Evolutionary conservation across 2,329 filamentous ascomycete species (phyloP).

Genomic region (Cladosporium cucumerinum): DNA sequence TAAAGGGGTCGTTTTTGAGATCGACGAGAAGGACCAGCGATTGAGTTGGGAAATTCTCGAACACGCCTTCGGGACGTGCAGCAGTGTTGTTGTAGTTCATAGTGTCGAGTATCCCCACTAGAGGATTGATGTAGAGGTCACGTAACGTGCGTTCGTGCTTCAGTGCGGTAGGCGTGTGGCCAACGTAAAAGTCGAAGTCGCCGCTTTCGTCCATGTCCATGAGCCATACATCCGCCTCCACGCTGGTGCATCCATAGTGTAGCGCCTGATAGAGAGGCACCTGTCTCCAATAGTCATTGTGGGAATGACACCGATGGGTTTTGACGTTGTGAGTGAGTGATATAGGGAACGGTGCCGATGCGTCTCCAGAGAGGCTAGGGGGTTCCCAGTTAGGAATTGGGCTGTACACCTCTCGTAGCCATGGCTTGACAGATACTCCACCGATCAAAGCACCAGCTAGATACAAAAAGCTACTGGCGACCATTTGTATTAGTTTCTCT

Average conservation of each 20-base stretch:
- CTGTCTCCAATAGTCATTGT: conserved; percentile 68
- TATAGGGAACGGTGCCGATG: background rate
- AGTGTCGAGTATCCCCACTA: conserved; percentile 56
- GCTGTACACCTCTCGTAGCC: background rate
- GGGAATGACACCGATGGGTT: conserved; percentile 61
- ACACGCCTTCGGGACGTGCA: conserved; percentile 46
- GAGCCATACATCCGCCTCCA: conserved; percentile 69
- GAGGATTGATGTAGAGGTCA: conserved; percentile 62
- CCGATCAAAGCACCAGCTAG: background rate
- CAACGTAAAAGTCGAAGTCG: conserved; percentile 58
- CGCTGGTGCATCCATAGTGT: conserved; percentile 58
- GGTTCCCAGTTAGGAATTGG: background rate
- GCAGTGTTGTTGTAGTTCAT: background rate
- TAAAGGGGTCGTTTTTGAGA: conserved; percentile 58
- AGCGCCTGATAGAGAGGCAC: conserved; percentile 60
- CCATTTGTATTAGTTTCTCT: background rate
- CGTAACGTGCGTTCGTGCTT: conserved; percentile 56
- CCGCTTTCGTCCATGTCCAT: conserved; percentile 28
- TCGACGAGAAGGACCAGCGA: conserved; percentile 64
- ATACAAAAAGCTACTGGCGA: background rate
- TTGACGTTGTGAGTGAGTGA: conserved; percentile 39
- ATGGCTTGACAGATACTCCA: background rate
- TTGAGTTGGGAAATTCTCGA: conserved; percentile 38
- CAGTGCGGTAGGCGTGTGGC: conserved; percentile 57
- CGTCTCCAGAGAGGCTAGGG: background rate